Percentiles rank a stretch among this genome's conserved stretches.
phyloP scores from a whole-genome alignment of 1,284 basidiomycete species.

The Macrocybe sp. region DNA sequence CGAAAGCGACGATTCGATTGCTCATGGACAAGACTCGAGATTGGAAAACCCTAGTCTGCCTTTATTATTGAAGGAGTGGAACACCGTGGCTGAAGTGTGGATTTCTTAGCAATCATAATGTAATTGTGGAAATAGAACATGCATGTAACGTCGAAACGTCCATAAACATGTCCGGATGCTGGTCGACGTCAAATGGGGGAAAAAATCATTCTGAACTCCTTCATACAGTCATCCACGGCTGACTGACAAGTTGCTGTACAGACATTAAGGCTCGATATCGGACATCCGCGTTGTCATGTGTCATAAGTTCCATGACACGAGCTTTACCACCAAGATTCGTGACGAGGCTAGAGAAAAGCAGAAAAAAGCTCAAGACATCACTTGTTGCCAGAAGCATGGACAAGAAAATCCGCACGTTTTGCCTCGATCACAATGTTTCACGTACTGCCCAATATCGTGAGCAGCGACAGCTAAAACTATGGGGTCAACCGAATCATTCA shows the following conservation, averaged over 20 bases:
- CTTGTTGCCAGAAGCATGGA: neutral
- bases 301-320: constrained; percentile 93
- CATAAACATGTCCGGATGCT: neutral
- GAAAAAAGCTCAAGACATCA: neutral
- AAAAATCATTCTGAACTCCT: too few relatives aligned
- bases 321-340: constrained; percentile 86
- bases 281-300: constrained; percentile 83
- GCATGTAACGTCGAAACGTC: neutral
- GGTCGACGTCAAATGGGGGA: neutral
- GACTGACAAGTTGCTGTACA: constrained; percentile 78
- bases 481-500: constrained; percentile 71
- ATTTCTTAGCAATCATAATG: constrained; percentile 25
- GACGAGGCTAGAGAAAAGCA: constrained; percentile 50
- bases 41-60: constrained; percentile 22
- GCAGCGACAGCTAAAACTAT: constrained; percentile 83
- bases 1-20: constrained; percentile 14
- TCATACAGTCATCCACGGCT: constrained; percentile 59
- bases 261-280: constrained; percentile 87
- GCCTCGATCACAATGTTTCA: constrained; percentile 84
- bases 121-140: neutral
- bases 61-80: constrained; percentile 59
- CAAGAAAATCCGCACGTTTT: constrained; percentile 67
- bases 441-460: constrained; percentile 92
- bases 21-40: neutral
- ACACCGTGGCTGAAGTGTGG: constrained; percentile 65